phyloP scores from a whole-genome alignment of 2,329 filamentous ascomycete species.

The Fusarium verticillioides region DNA sequence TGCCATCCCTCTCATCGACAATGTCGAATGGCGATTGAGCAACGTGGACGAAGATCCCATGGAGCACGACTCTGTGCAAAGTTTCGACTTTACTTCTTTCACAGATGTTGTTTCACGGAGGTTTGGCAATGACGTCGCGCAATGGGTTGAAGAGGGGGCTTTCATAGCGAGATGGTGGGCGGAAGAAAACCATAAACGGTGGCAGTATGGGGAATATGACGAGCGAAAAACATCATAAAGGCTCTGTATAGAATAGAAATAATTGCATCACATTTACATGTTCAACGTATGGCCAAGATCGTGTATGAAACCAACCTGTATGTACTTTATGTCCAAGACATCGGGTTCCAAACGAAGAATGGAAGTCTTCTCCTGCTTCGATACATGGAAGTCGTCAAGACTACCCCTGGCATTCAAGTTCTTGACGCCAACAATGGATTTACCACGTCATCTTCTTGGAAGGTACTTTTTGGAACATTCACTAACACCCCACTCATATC shows the following conservation, averaged over 20 bases:
- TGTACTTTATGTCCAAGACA: accelerated
- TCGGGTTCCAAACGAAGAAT: neutral
- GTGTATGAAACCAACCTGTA: neutral
- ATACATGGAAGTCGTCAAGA: neutral
- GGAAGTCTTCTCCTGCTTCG: neutral
- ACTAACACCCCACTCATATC: neutral
- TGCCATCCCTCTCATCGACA: constrained; percentile 47
- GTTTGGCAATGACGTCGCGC: constrained; percentile 41
- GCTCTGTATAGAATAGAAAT: neutral
- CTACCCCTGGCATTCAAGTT: neutral
- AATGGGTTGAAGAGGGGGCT: constrained; percentile 48
- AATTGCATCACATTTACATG: neutral
- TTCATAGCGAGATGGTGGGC: constrained; percentile 50
- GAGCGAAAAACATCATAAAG: neutral
- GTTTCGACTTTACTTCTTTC: constrained; percentile 44
- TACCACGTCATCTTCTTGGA: too few relatives aligned
- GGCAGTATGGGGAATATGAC: constrained; percentile 41
- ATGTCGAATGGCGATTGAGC: constrained; percentile 49
- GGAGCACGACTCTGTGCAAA: constrained; percentile 41
- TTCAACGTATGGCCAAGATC: neutral
- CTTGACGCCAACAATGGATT: neutral
- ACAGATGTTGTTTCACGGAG: constrained; percentile 37
- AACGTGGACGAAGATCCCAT: constrained; percentile 43
- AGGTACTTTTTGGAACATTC: neutral
- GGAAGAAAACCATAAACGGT: constrained; percentile 50